These are phyloP conservation scores for Phytophthora ohioensis DNA, from an alignment of 352 stramenopile species.

Conservation along the genomic window DNA sequence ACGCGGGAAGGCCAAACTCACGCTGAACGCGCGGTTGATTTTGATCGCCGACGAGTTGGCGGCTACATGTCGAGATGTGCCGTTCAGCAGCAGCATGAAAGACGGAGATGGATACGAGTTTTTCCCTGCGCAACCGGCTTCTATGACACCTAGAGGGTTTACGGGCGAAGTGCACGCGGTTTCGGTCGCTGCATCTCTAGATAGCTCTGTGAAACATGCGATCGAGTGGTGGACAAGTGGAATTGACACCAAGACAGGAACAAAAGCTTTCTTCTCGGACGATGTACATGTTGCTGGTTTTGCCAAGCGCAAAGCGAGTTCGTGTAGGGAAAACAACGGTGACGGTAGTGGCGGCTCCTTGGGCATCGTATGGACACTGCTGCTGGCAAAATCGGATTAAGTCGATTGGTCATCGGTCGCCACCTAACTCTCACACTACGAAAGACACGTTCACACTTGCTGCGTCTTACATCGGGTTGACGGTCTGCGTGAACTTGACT, in stretches of 20 bases:
- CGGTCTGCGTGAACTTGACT: no score
- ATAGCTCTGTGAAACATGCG: slow-evolving; percentile 28
- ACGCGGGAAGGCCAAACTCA: slow-evolving; percentile 28
- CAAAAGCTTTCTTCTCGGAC: slow-evolving; percentile 37
- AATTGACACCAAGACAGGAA: slow-evolving; percentile 22
- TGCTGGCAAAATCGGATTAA: slow-evolving; percentile 29
- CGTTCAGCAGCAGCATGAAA: slow-evolving; percentile 24
- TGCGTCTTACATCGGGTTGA: no score
- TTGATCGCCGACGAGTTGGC: slow-evolving; percentile 44
- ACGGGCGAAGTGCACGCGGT: slow-evolving; percentile 28
- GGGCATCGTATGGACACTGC: slow-evolving; percentile 34
- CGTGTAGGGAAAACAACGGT: slow-evolving; percentile 13
- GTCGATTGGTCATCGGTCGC: background rate
- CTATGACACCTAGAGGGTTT: slow-evolving; percentile 20
- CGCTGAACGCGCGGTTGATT: slow-evolving; percentile 42
- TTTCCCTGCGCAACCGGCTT: slow-evolving; percentile 12
- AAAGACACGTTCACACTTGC: no score
- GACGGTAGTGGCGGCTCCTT: background rate
- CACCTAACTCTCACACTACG: no score
- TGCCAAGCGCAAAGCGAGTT: slow-evolving; percentile 25
- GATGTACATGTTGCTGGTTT: slow-evolving; percentile 39
- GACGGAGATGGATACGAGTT: slow-evolving; percentile 26
- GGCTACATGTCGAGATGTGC: slow-evolving; percentile 18
- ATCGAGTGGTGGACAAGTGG: slow-evolving; percentile 39
- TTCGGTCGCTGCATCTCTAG: slow-evolving; percentile 23